phyloP scores from a whole-genome alignment of 805 yeast genomes.

The Yamadazyma ubonensis region DNA sequence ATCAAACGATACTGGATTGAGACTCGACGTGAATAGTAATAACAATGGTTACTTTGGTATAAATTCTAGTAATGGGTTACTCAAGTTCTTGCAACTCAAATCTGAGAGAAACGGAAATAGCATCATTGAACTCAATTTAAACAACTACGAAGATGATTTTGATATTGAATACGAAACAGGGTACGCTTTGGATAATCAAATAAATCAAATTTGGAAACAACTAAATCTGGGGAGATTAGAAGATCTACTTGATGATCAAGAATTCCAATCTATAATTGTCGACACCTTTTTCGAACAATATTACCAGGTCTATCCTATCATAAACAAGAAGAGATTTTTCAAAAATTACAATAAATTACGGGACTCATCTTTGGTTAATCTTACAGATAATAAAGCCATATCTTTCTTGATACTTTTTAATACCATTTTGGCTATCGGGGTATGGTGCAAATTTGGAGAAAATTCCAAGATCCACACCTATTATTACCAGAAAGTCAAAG shows the following conservation, averaged over 20 bases:
- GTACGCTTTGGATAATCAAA: slow-evolving; percentile 19
- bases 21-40: slow-evolving; percentile 32
- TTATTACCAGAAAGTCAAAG: slow-evolving; percentile 19
- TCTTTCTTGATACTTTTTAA: slow-evolving; percentile 19
- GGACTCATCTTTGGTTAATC: slow-evolving; percentile 6
- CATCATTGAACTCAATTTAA: slow-evolving; percentile 23
- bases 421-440: slow-evolving; percentile 20
- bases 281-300: slow-evolving; percentile 18
- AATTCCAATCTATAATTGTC: slow-evolving; percentile 18
- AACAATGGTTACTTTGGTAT: slow-evolving; percentile 68
- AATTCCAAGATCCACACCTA: slow-evolving; percentile 18
- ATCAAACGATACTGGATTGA: slow-evolving; percentile 28
- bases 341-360: slow-evolving; percentile 10
- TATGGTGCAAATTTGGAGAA: slow-evolving; percentile 24
- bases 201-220: slow-evolving; percentile 16
- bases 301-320: slow-evolving; percentile 21
- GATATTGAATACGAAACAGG: slow-evolving; percentile 15
- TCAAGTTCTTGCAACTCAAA: slow-evolving; percentile 46
- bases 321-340: slow-evolving; percentile 19
- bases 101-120: slow-evolving; percentile 23
- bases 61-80: slow-evolving; percentile 57
- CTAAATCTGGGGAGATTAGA: slow-evolving; percentile 19
- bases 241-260: slow-evolving; percentile 17
- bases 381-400: slow-evolving; percentile 13
- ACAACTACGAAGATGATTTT: slow-evolving; percentile 8